Evolutionary conservation across 106 monocot species (phyloP), one percentile per base, ranked within the genome.

Genomic region (Phalaenopsis equestris): DNA sequence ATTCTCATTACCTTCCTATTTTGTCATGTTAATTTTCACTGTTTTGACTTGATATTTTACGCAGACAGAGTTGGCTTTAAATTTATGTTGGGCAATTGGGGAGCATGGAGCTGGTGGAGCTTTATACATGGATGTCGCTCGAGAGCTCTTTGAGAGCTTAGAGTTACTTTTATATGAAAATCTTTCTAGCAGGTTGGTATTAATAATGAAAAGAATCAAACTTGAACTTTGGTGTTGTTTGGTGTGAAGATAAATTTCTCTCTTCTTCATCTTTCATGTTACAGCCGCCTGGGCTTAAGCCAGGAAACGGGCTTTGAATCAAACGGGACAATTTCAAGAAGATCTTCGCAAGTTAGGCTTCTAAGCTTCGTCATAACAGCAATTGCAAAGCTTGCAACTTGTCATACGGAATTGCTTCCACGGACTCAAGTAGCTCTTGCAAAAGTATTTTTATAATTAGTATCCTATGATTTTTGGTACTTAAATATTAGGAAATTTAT

Each of bases 51-150:
- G 19, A 46, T 74, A 21, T 49, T 55, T 42, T 45, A 55, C 45
- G 42, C 87, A 96, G 92, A 94, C 92, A 72, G 94, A 92, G 83
- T 81, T 98, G 79, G 92, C 92, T 65, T 79, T 98, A 80, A 84
- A 94, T 58, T 85, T 98, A 75, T 98, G 94, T 78, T 98, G 94
- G 94, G 97, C 92, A 57, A 94, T 98, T 84, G 94, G 97, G 30
- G 97, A 94, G 84, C 87, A 94, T 88, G 97, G 94, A 81, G 97
- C 86, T 56, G 94, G 94, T 78, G 94, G 94, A 9, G 81, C 70
- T 79, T 80, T 87, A 70, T 79, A 89, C 85, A 94, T 90, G 64
- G 89, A 98, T 85, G 89, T 89, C 56, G 94, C 92, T 80, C 86
- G 90, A 7, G 94, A 92, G 78, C 92, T 94, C 41, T 98, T 94